phyloP scores from a whole-genome alignment of 2,329 filamentous ascomycete species.

The Hypocrella siamensis region DNA sequence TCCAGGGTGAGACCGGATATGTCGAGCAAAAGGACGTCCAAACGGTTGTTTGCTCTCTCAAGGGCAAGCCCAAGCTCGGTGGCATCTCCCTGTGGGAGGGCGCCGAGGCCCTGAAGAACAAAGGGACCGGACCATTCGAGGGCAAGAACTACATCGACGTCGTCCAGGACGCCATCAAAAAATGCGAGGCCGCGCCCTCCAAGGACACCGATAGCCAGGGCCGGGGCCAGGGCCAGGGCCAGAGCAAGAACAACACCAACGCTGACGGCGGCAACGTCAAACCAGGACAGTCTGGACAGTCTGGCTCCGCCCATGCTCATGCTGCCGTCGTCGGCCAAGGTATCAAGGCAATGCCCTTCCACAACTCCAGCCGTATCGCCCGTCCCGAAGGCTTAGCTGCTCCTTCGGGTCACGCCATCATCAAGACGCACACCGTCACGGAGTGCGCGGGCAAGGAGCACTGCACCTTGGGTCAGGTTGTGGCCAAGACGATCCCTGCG shows the following conservation, averaged over 20 bases:
- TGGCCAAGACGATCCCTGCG: neutral
- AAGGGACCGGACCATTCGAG: too few relatives aligned
- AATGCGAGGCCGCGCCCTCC: slow-evolving; percentile 17
- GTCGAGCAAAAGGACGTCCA: slow-evolving; percentile 16
- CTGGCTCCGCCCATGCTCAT: too few relatives aligned
- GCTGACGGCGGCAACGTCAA: too few relatives aligned
- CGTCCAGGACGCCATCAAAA: slow-evolving; percentile 19
- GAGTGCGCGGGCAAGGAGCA: neutral
- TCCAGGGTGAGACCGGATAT: slow-evolving; percentile 13
- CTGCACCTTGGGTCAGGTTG: slow-evolving; percentile 1
- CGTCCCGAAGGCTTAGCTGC: slow-evolving; percentile 3
- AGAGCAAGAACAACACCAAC: too few relatives aligned
- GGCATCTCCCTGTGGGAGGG: slow-evolving; percentile 32
- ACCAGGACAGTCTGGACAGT: too few relatives aligned
- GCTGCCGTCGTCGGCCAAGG: too few relatives aligned
- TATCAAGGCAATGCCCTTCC: too few relatives aligned
- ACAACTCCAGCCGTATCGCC: too few relatives aligned
- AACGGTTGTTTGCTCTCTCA: slow-evolving; percentile 22
- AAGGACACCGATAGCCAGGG: too few relatives aligned
- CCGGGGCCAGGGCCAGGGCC: too few relatives aligned
- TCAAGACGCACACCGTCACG: neutral
- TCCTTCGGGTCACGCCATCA: neutral
- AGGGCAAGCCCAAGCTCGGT: slow-evolving; percentile 22
- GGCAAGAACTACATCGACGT: slow-evolving; percentile 22
- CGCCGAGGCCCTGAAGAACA: slow-evolving; percentile 16